Evolutionary conservation across 148 eudicot genomes (phyloP).

Genomic region (Bassia scoparia): DNA sequence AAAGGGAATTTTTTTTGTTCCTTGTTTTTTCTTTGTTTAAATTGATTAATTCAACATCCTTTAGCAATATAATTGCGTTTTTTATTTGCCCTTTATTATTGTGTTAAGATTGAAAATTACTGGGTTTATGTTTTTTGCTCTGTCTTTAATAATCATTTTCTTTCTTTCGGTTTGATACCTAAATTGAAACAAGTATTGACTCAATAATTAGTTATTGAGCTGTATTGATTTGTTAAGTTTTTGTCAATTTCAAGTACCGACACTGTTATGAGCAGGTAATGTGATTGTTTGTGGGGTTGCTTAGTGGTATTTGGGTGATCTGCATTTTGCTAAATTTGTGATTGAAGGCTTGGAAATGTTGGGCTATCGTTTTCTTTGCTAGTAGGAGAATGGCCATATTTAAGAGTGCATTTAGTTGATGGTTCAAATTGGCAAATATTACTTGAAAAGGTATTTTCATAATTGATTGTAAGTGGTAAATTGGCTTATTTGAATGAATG

Average conservation of each 20-base stretch:
- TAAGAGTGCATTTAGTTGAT: neutral
- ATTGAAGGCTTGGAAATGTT: neutral
- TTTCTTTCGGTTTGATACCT: neutral
- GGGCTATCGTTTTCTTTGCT: neutral
- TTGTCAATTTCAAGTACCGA: too few relatives aligned
- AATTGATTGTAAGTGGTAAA: neutral
- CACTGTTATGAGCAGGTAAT: neutral
- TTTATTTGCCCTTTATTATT: neutral
- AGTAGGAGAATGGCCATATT: neutral
- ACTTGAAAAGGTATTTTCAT: neutral
- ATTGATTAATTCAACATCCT: neutral
- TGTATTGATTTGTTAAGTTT: too few relatives aligned
- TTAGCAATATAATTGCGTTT: neutral
- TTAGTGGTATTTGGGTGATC: neutral
- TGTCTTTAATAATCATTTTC: neutral
- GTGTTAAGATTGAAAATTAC: neutral
- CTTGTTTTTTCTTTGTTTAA: neutral
- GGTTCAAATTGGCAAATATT: neutral
- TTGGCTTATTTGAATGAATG: neutral
- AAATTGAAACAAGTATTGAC: neutral
- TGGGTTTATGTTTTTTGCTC: neutral
- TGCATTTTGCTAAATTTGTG: neutral
- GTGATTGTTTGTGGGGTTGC: neutral
- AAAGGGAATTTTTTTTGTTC: conserved; percentile 11
- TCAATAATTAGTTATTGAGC: neutral